Evolutionary conservation across 768 basidiomycete species (phyloP).

Genomic region (Mrakia blollopis): DNA sequence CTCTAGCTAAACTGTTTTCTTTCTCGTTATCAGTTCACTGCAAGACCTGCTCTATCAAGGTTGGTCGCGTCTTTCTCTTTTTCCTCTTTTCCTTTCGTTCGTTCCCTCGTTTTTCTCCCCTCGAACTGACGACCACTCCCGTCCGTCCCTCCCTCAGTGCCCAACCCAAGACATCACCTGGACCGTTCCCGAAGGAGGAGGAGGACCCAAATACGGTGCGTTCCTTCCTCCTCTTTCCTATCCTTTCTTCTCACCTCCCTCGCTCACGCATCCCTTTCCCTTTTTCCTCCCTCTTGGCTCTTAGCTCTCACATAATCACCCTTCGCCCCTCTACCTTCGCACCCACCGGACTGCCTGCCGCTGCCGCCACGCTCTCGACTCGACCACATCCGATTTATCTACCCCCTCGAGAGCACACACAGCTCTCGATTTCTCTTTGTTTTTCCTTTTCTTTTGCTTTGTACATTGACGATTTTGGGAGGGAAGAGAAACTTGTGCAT

Average conservation of each 20-base stretch:
- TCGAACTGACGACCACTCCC: too few relatives aligned
- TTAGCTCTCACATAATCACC: constrained; percentile 7
- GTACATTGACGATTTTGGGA: too few relatives aligned
- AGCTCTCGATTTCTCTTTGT: too few relatives aligned
- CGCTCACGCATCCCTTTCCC: neutral
- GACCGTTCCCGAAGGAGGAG: constrained; percentile 91
- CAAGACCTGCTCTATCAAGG: constrained; percentile 94
- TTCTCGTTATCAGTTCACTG: constrained; percentile 59
- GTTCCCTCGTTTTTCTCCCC: neutral
- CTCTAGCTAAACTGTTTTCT: neutral
- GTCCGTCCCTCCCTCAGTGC: neutral
- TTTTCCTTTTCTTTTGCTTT: too few relatives aligned
- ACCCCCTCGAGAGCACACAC: neutral
- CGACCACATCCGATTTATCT: neutral
- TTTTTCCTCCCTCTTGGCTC: neutral
- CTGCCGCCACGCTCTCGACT: too few relatives aligned
- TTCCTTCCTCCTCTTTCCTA: constrained; percentile 26
- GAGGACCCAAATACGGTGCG: constrained; percentile 92
- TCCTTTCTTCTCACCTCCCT: neutral
- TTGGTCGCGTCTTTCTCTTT: constrained; percentile 7
- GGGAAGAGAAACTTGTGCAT: too few relatives aligned
- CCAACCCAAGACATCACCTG: constrained; percentile 96
- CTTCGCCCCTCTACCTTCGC: neutral
- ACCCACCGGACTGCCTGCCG: too few relatives aligned
- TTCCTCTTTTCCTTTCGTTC: neutral